Evolutionary conservation across 257 asterid genomes (phyloP).

Genomic region (Solanum chiquidenum): DNA sequence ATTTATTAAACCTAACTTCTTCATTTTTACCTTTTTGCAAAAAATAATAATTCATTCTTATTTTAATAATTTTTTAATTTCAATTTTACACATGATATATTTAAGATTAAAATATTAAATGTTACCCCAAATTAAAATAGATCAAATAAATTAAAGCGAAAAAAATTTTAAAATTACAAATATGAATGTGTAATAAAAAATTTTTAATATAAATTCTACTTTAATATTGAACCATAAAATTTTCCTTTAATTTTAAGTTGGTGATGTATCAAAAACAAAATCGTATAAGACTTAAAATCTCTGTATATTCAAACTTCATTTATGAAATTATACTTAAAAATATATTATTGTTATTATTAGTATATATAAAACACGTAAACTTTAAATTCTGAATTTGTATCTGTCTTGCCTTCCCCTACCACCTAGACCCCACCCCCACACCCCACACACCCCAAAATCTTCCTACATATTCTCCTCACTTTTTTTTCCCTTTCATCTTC

Average conservation of each 20-base stretch:
- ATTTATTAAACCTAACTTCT: background rate
- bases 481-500: background rate
- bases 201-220: no score
- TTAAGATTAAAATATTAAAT: no score
- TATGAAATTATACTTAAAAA: no score
- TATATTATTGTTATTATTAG: background rate
- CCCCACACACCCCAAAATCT: background rate
- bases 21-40: no score
- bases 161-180: no score
- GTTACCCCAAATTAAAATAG: no score
- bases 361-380: rapidly evolving
- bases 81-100: background rate
- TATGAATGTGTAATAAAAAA: background rate
- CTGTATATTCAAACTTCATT: no score
- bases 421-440: background rate
- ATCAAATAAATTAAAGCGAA: no score
- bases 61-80: no score
- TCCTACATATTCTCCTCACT: background rate
- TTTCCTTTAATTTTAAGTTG: no score
- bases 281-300: no score
- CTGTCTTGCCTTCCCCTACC: background rate
- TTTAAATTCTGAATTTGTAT: background rate
- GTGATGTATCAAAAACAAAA: no score
- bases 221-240: background rate
- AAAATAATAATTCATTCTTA: background rate